Conservation (phyloP, 1,139 yeast genomes). For the Kodamaea suecica region DNA sequence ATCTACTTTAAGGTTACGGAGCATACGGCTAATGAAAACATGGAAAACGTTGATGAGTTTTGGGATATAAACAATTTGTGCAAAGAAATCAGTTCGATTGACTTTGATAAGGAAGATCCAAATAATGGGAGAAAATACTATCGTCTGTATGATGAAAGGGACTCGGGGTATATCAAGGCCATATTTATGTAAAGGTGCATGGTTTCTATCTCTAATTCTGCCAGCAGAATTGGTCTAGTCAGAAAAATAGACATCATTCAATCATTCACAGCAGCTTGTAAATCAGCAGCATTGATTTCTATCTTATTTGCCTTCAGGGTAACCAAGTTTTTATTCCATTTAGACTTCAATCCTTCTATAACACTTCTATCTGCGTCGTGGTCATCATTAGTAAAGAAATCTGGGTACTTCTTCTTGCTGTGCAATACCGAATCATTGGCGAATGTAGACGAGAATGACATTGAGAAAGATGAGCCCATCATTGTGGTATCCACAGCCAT, state of each 20-base stretch:
- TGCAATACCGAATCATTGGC: slow-evolving; percentile 31
- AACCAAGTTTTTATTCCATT: slow-evolving; percentile 17
- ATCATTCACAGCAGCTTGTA: slow-evolving; percentile 28
- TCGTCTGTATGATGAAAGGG: slow-evolving; percentile 25
- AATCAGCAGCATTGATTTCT: slow-evolving; percentile 39
- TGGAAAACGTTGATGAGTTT: slow-evolving; percentile 11
- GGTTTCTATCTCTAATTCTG: background rate
- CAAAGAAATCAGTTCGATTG: slow-evolving; percentile 3
- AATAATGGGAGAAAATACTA: slow-evolving; percentile 18
- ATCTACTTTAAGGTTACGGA: no score
- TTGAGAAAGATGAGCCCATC: slow-evolving; percentile 42
- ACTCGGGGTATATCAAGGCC: slow-evolving; percentile 19
- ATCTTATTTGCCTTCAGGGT: slow-evolving; percentile 24
- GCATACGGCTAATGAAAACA: no score
- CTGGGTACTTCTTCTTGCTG: slow-evolving; percentile 16
- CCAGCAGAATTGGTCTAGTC: background rate
- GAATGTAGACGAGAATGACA: slow-evolving; percentile 33
- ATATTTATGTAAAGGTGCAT: background rate
- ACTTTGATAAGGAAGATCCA: slow-evolving; percentile 1
- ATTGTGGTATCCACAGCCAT: slow-evolving; percentile 51
- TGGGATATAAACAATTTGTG: slow-evolving; percentile 15
- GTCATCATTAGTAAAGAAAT: slow-evolving; percentile 20
- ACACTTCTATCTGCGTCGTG: slow-evolving; percentile 32
- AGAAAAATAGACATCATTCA: no score
- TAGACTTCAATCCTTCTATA: slow-evolving; percentile 27